Conservation (phyloP, 106 monocot species). For the Amphibolis antarctica region DNA sequence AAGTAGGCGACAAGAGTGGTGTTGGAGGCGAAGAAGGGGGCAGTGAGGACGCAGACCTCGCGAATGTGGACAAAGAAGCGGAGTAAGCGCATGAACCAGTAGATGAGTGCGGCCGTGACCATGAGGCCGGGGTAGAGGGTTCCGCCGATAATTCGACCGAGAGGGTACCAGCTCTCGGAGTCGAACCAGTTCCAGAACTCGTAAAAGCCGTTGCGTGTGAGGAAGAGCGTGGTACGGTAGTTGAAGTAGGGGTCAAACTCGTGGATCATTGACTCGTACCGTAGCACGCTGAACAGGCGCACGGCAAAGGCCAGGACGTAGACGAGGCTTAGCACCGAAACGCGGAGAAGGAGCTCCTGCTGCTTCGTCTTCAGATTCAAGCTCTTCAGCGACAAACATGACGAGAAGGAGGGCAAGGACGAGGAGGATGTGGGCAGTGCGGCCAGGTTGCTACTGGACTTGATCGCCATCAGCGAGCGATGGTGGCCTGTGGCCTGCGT, state of each 20-base stretch:
- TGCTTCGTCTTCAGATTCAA: constrained; percentile 16
- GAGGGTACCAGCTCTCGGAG: constrained; percentile 26
- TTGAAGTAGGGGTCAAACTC: constrained; percentile 30
- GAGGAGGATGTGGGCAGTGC: too few relatives aligned
- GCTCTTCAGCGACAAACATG: too few relatives aligned
- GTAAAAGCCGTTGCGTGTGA: constrained; percentile 15
- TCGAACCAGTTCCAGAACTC: constrained; percentile 34
- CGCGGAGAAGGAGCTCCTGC: constrained; percentile 26
- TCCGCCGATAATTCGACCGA: constrained; percentile 22
- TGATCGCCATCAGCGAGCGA: too few relatives aligned
- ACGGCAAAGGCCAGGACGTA: constrained; percentile 22
- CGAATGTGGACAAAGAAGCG: constrained; percentile 20
- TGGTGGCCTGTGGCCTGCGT: too few relatives aligned
- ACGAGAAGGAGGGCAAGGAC: too few relatives aligned
- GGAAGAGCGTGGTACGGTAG: constrained; percentile 30
- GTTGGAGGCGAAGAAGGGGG: constrained; percentile 23
- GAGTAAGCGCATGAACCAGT: constrained; percentile 15
- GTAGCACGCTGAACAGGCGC: constrained; percentile 20
- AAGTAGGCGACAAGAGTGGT: constrained; percentile 24
- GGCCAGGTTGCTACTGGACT: too few relatives aligned
- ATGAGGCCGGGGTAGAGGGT: constrained; percentile 27
- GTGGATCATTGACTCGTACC: constrained; percentile 35
- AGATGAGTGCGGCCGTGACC: constrained; percentile 21
- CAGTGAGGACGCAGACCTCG: constrained; percentile 25
- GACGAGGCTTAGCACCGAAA: constrained; percentile 18